Percentiles rank a stretch among this genome's conserved stretches.
These are phyloP conservation scores for Erythrophleum ivorense DNA, from an alignment of 331 rosid species.

Conservation along the genomic window DNA sequence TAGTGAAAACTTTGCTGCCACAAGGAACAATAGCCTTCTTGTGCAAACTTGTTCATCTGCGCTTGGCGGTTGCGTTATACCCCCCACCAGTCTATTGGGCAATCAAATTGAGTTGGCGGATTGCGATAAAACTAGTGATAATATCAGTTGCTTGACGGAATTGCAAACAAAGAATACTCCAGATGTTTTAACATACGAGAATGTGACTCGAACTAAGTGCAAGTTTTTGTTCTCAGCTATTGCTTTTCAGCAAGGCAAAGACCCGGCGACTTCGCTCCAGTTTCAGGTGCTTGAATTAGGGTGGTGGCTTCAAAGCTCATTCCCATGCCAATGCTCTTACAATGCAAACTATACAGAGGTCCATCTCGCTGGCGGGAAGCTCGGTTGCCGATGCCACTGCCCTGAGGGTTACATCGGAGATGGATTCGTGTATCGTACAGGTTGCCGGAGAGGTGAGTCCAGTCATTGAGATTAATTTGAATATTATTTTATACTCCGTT, in stretches of 20 bases:
- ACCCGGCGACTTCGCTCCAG: constrained; percentile 41
- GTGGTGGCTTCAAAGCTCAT: constrained; percentile 72
- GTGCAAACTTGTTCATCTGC: constrained; percentile 43
- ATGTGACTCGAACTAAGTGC: constrained; percentile 16
- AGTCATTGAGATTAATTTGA: background rate
- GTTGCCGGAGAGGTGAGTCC: constrained; percentile 67
- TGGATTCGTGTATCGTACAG: constrained; percentile 52
- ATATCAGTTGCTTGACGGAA: constrained; percentile 51
- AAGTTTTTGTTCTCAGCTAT: constrained; percentile 52
- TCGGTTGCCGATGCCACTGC: constrained; percentile 70
- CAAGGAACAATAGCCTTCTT: constrained; percentile 58
- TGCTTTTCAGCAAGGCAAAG: constrained; percentile 31
- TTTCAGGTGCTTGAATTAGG: constrained; percentile 66
- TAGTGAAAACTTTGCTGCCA: constrained; percentile 48
- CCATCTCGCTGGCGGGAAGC: too few species aligned
- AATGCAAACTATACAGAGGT: constrained; percentile 23
- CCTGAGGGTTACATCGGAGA: constrained; percentile 63
- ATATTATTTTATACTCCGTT: background rate
- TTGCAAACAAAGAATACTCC: background rate
- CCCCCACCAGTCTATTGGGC: constrained; percentile 30
- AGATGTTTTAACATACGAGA: background rate
- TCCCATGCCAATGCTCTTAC: constrained; percentile 37
- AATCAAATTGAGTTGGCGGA: background rate
- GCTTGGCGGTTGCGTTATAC: constrained; percentile 43
- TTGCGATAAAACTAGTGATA: constrained; percentile 29